phyloP scores from a whole-genome alignment of 2,329 filamentous ascomycete species.

The Lasiodiplodia citricola region DNA sequence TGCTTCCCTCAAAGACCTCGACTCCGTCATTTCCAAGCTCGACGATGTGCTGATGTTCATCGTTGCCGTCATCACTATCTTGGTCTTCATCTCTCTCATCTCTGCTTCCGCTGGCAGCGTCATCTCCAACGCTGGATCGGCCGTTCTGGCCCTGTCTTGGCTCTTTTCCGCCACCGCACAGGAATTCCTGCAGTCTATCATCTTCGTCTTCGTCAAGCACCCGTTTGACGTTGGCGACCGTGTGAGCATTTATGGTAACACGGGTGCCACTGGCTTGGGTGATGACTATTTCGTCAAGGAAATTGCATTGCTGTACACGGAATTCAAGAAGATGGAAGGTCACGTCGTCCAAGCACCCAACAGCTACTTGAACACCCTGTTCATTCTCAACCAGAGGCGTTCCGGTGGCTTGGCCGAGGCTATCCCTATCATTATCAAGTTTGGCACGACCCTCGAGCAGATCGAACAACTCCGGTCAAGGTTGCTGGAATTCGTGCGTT shows the following conservation, averaged over 20 bases:
- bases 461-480: constrained; percentile 81
- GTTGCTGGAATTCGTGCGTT: constrained; percentile 80
- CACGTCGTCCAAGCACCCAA: constrained; percentile 96
- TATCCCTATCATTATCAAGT: constrained; percentile 82
- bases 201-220: constrained; percentile 97
- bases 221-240: constrained; percentile 96
- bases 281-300: constrained; percentile 98
- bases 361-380: constrained; percentile 87
- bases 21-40: constrained; percentile 89
- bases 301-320: constrained; percentile 89
- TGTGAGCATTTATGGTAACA: constrained; percentile 89
- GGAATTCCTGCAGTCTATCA: constrained; percentile 90
- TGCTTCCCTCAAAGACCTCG: constrained; percentile 90
- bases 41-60: constrained; percentile 89
- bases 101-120: constrained; percentile 90
- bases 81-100: constrained; percentile 88
- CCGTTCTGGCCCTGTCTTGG: constrained; percentile 90
- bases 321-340: constrained; percentile 98
- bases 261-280: constrained; percentile 75
- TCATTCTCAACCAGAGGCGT: constrained; percentile 92
- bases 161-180: constrained; percentile 90
- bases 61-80: constrained; percentile 76
- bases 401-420: constrained; percentile 88
- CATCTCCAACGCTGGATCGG: constrained; percentile 85
- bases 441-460: constrained; percentile 81